phyloP scores from a whole-genome alignment of 371 early-diverging fungal species.

The Zancudomyces culisetae region DNA sequence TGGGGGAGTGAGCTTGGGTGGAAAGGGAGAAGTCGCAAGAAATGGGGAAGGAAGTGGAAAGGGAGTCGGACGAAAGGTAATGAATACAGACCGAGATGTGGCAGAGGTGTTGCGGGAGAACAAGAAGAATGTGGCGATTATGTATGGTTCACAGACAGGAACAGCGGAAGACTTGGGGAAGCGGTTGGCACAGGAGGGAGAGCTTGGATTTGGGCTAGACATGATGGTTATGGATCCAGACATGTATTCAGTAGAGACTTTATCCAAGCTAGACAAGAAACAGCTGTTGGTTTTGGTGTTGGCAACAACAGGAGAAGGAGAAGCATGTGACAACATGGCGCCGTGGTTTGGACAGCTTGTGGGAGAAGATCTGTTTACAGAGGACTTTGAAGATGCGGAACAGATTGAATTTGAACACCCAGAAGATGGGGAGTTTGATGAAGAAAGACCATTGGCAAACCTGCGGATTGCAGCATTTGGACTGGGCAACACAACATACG shows the following conservation, averaged over 20 bases:
- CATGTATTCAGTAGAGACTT: slow-evolving; percentile 54
- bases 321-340: slow-evolving; percentile 81
- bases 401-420: slow-evolving; percentile 38
- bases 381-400: slow-evolving; percentile 64
- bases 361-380: slow-evolving; percentile 22
- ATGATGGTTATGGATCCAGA: slow-evolving; percentile 17
- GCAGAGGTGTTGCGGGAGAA: not conserved
- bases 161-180: slow-evolving; percentile 89
- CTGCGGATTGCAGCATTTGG: slow-evolving; percentile 71
- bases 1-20: not conserved
- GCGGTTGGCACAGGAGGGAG: slow-evolving; percentile 71
- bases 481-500: slow-evolving; percentile 95
- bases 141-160: slow-evolving; percentile 93
- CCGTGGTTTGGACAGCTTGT: slow-evolving; percentile 35
- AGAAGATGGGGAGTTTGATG: slow-evolving; percentile 24
- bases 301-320: slow-evolving; percentile 90
- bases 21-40: slow-evolving; percentile 6
- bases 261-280: slow-evolving; percentile 28
- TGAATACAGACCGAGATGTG: slow-evolving; percentile 1
- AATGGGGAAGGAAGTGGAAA: not conserved
- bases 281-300: slow-evolving; percentile 56
- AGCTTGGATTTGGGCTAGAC: slow-evolving; percentile 59
- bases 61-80: slow-evolving; percentile 3
- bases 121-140: slow-evolving; percentile 40
- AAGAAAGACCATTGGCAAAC: slow-evolving; percentile 35